Evolutionary conservation across 2,329 filamentous ascomycete species (phyloP), one percentile per base, ranked within the genome.

Genomic region (Fusarium camptoceras): DNA sequence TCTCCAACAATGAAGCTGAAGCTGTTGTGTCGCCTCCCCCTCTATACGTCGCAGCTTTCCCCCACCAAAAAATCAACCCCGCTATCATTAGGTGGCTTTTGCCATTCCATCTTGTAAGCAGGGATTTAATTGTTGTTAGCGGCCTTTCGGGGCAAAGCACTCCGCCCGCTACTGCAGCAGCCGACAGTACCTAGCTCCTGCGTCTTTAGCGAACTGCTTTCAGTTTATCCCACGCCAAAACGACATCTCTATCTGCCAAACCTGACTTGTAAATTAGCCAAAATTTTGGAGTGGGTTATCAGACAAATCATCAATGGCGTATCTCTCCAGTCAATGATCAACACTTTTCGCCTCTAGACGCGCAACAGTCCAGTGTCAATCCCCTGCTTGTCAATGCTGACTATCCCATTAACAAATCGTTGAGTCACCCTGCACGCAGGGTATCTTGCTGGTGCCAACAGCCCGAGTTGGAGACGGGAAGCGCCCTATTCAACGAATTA

Each of bases 101-200:
- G 39, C 62, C 44, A 66, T 47, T 47, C 44, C 44, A 47, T 28
- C 44, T 28, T 53, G 37, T n/a, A 53, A 41, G 34, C 49, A 53
- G 49, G 49, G 49, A 53, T 53, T 34, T 53, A 39, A 53, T 57
- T 49, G 59, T 66, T 69, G 57, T 67, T 67, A 74, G 58, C 55
- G 58, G 65, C 57, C 47, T 61, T 49, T 74, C 70, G 72, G 72
- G 68, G 72, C 72, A 73, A 74, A 74, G 72, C 68, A 57, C 68
- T 70, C 68, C 65, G 66, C 68, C 70, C 68, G 39, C 72, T 74
- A 75, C 72, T 73, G 71, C 72, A 68, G 59, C 63, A 66, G 53
- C 71, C 71, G 66, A 63, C 68, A 73, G 66, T 72, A 73, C 70
- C 59, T 61, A 73, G 72, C 59, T 61, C 59, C 59, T 61, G 51